These are phyloP conservation scores for Zanthoxylum bungeanum DNA, from an alignment of 345 rosid genomes.

Conservation along the genomic window DNA sequence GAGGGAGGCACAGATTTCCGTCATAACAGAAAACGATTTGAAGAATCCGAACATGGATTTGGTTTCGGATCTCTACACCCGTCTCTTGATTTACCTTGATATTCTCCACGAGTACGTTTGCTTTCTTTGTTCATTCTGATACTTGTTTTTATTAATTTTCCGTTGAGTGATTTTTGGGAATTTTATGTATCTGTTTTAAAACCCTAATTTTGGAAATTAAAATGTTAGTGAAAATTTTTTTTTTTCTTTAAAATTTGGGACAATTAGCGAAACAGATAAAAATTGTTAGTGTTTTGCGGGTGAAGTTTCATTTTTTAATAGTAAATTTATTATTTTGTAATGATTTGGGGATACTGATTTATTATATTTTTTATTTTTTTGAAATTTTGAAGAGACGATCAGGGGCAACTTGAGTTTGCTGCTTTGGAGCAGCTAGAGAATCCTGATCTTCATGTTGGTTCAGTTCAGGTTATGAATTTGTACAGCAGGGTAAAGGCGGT, in stretches of 20 bases:
- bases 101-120: conserved; percentile 48
- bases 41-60: conserved; percentile 48
- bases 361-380: too few relatives aligned
- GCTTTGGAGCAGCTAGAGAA: conserved; percentile 84
- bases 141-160: too few relatives aligned
- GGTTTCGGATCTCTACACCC: conserved; percentile 54
- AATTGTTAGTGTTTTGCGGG: not conserved
- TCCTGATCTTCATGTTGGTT: conserved; percentile 67
- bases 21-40: conserved; percentile 45
- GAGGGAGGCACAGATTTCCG: conserved; percentile 55
- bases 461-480: conserved; percentile 43
- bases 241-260: not conserved
- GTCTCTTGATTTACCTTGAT: conserved; percentile 68
- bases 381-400: conserved; percentile 56
- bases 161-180: not conserved
- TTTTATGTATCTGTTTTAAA: not conserved
- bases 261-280: not conserved
- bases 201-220: not conserved
- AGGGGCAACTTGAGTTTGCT: conserved; percentile 68
- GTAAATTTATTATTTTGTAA: too few relatives aligned
- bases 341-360: too few relatives aligned
- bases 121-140: too few relatives aligned
- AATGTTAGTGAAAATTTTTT: not conserved
- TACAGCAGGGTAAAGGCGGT: conserved; percentile 45
- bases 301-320: too few relatives aligned